Base-by-base conservation (phyloP, 257 asterid species). In the Capsicum baccatum region DNA sequence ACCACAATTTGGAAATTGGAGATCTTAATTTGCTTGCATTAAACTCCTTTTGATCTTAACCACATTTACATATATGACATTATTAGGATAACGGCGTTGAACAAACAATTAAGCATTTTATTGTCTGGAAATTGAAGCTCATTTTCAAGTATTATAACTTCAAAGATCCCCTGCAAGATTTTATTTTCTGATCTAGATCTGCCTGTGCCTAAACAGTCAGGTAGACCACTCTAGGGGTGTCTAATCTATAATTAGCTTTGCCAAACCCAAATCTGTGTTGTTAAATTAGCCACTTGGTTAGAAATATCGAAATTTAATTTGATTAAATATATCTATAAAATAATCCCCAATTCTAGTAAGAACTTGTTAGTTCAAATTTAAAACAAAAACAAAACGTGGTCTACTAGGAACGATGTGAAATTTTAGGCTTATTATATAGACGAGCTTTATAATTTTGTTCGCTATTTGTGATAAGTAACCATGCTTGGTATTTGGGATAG, bases 181-280 rank as follows among this genome's bases (percentile, higher is more conserved):
- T 62, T 9, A 14, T 62, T 60, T 9, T 60, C 35, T 39, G 5
- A 39, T 39, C 4, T 60, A 9, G 26, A 19, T 9, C 39, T 39
- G 19, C 2, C 13, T 2, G 11, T 67, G 52, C 76, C 78, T 69
- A 68, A 15, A 37, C 26, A 68, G 13, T 37, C 13, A 68, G 26
- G 50, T 37, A 3, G 26, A 13, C 26, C 52, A 37, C 52, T 39
- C 50, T 39, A 8, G 57, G 44, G 1, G 10, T n/a, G 33, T 48
- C 37, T 71, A 71, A 4, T 60, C 37, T 26, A 4, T 44, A 44
- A 63, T 52, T 71, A 47, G 55, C n/a, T 47, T n/a, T 73, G n/a
- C 59, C 59, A n/a, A 39, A 73, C 58, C 58, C 59, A n/a, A 73
- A n/a, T 73, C 33, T n/a, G 26, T n/a, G 80, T 47, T 73, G 17